These are phyloP conservation scores for Epichloe hybrida DNA, from an alignment of 2,329 filamentous ascomycete genomes.

Conservation along the genomic window DNA sequence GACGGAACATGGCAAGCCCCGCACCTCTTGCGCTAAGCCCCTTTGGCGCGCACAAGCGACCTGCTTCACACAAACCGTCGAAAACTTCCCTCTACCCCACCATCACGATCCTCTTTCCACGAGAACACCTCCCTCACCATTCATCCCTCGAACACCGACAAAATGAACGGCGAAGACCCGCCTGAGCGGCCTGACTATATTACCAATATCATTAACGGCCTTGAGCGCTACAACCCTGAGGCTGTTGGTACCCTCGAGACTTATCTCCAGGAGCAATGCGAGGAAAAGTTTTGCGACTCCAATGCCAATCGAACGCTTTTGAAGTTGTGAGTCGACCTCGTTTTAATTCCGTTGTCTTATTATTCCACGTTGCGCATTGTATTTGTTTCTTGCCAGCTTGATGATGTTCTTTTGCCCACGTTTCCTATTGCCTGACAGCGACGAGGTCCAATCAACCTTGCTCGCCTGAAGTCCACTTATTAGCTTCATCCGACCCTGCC, in stretches of 20 bases:
- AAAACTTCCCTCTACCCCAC: slow-evolving; percentile 31
- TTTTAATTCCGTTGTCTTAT: background rate
- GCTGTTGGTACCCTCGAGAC: slow-evolving; percentile 86
- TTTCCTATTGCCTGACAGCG: slow-evolving; percentile 96
- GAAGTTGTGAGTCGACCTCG: slow-evolving; percentile 70
- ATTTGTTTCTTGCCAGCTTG: slow-evolving; percentile 9
- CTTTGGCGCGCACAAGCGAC: slow-evolving; percentile 25
- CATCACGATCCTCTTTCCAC: slow-evolving; percentile 22
- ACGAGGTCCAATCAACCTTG: slow-evolving; percentile 27
- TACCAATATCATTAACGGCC: slow-evolving; percentile 84
- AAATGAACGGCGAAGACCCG: slow-evolving; percentile 67
- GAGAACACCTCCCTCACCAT: slow-evolving; percentile 12
- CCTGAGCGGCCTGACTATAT: slow-evolving; percentile 87
- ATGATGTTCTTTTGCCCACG: slow-evolving; percentile 74
- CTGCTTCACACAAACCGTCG: slow-evolving; percentile 24
- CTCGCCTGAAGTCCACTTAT: slow-evolving; percentile 18
- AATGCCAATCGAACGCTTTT: slow-evolving; percentile 92
- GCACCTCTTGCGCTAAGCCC: slow-evolving; percentile 18
- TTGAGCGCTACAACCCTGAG: slow-evolving; percentile 97
- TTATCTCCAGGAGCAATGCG: slow-evolving; percentile 90
- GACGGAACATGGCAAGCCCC: slow-evolving; percentile 14
- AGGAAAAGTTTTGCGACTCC: slow-evolving; percentile 85
- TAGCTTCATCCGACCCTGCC: slow-evolving; percentile 58
- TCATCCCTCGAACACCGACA: slow-evolving; percentile 20
- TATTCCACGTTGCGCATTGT: background rate